Conservation (phyloP, 2,329 filamentous ascomycete species). For the Clonostachys solani region DNA sequence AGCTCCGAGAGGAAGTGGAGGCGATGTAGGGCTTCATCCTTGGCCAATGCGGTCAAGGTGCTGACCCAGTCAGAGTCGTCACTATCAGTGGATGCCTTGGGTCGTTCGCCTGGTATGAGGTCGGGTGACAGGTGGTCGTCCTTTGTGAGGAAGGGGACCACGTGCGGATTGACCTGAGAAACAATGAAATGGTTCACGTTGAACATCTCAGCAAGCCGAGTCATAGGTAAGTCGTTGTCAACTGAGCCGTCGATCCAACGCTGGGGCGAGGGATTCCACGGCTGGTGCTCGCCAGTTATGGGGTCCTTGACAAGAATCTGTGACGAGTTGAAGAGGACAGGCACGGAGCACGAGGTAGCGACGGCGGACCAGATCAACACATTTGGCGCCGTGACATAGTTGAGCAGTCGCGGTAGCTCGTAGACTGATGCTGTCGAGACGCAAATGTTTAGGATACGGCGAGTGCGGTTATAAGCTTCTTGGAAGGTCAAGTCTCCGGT, state of each 20-base stretch:
- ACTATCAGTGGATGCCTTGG: neutral
- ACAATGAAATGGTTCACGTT: conserved; percentile 99
- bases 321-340: conserved; percentile 76
- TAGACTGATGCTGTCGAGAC: conserved; percentile 86
- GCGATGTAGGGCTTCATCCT: conserved; percentile 75
- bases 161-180: conserved; percentile 93
- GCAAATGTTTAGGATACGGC: conserved; percentile 88
- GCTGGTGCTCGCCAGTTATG: conserved; percentile 67
- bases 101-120: too few species aligned
- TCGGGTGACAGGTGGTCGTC: conserved; percentile 56
- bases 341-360: conserved; percentile 91
- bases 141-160: conserved; percentile 77
- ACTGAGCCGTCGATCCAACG: conserved; percentile 94
- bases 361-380: conserved; percentile 97
- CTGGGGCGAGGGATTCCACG: conserved; percentile 83
- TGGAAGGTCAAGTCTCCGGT: conserved; percentile 91
- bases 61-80: conserved; percentile 56
- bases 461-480: conserved; percentile 92
- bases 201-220: conserved; percentile 87
- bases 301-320: conserved; percentile 82
- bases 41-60: conserved; percentile 67
- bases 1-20: conserved; percentile 78
- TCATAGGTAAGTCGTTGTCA: conserved; percentile 91
- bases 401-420: conserved; percentile 80
- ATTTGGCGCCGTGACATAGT: conserved; percentile 90